phyloP scores from a whole-genome alignment of 805 yeast genomes.

The Hanseniaspora osmophila region DNA sequence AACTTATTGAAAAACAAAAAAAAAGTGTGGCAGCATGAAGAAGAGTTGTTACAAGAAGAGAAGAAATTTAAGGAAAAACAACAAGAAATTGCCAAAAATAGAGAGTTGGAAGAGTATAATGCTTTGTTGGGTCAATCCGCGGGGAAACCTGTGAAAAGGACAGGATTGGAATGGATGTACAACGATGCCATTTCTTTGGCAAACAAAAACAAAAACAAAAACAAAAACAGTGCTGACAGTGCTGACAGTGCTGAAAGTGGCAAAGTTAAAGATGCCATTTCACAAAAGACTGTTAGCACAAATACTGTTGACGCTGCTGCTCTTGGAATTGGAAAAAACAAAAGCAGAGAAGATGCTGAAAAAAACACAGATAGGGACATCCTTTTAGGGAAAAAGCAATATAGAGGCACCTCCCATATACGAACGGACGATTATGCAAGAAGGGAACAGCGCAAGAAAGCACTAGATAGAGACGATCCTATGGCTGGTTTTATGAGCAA shows the following conservation, averaged over 20 bases:
- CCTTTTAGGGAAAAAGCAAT: background rate
- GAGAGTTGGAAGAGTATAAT: constrained; percentile 40
- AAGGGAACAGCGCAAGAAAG: background rate
- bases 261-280: too few relatives aligned
- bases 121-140: too few relatives aligned
- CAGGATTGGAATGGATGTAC: constrained; percentile 80
- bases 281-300: too few relatives aligned
- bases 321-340: background rate
- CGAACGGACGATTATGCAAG: background rate
- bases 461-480: background rate
- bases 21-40: constrained; percentile 74
- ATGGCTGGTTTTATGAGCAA: background rate
- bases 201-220: too few relatives aligned
- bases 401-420: background rate
- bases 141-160: constrained; percentile 23
- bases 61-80: constrained; percentile 48
- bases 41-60: constrained; percentile 58
- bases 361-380: background rate
- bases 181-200: constrained; percentile 26
- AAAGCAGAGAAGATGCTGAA: background rate
- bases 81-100: constrained; percentile 47
- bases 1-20: constrained; percentile 71
- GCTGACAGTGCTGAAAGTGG: too few relatives aligned
- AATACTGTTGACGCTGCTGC: too few relatives aligned
- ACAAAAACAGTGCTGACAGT: too few relatives aligned